Base-by-base conservation (phyloP, 495 filamentous ascomycete species). In the Lophium mytilinum region DNA sequence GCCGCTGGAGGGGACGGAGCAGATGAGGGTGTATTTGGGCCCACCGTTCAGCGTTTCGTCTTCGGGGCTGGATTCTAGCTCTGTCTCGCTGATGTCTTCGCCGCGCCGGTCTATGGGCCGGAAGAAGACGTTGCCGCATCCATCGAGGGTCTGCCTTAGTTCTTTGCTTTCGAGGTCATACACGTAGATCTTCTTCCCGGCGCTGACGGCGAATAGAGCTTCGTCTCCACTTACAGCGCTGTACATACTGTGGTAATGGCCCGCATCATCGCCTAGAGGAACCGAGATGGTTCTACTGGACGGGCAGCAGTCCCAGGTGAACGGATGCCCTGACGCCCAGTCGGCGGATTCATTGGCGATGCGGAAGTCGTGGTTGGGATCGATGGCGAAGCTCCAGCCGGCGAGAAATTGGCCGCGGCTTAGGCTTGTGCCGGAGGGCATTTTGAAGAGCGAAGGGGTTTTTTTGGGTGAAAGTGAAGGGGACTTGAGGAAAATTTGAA, bases 161-260 rank as follows among this genome's bases (percentile, higher is more conserved):
- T 61, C 58, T 18, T 34, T 35, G 17, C 14, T 47, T 4, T 18
- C 19, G 10, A 61, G 35, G 35, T 61, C 47, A n/a, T 45, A 51
- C 24, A 61, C 40, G 14, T 24, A 14, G 34, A 56, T 61, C 15
- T 30, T 53, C 8, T 17, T 17, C 4, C 33, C 35, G 3, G 46
- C 37, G 48, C 58, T 56, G 19, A 61, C 37, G 1, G 58, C 58
- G 15, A 61, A 39, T 18, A 61, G 30, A 33, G 55, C 56, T 0
- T 37, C 11, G 30, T 61, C 58, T 0, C n/a, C 4, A 24, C 46
- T 56, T 14, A 61, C 18, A 12, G 58, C 53, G 35, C 42, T 34
- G 14, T 35, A 15, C 0, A 51, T 1, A 19, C 17, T 14, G 17
- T 17, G 11, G 24, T 30, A 30, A 8, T 2, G 4, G 12, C 17